Evolutionary conservation across 257 asterid species (phyloP).

Genomic region (Fraxinus anomala): DNA sequence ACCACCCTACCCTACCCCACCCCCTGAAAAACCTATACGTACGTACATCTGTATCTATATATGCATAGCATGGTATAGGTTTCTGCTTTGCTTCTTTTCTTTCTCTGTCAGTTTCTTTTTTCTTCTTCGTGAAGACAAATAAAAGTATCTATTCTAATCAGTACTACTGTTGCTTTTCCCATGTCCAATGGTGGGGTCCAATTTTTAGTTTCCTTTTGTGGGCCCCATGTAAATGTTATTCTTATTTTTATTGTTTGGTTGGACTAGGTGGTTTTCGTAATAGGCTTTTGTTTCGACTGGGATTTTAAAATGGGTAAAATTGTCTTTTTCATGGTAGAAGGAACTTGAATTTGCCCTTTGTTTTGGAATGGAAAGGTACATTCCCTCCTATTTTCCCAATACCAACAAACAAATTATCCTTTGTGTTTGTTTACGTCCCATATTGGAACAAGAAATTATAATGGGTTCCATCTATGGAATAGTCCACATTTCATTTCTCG

Average conservation of each 20-base stretch:
- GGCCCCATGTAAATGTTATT: constrained; percentile 31
- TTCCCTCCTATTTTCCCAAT: neutral
- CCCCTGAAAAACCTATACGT: neutral
- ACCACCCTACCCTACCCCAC: neutral
- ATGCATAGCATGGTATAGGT: constrained; percentile 7
- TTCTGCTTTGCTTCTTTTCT: constrained; percentile 8
- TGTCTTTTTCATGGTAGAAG: neutral
- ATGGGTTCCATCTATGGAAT: neutral
- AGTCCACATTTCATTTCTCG: neutral
- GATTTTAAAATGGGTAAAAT: constrained; percentile 20
- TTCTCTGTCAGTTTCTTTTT: constrained; percentile 23
- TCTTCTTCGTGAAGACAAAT: constrained; percentile 24
- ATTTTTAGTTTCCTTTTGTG: constrained; percentile 16
- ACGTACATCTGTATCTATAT: neutral
- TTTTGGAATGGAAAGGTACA: neutral
- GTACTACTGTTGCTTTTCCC: constrained; percentile 32
- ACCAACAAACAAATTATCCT: neutral
- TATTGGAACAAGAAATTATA: neutral
- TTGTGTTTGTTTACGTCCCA: neutral
- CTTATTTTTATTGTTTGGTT: constrained; percentile 24
- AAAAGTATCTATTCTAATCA: constrained; percentile 9
- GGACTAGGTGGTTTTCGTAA: constrained; percentile 18
- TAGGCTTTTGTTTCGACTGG: constrained; percentile 11
- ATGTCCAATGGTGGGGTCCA: constrained; percentile 36
- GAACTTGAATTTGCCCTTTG: no score